Evolutionary conservation across 345 rosid genomes (phyloP).

Genomic region (Toxicodendron radicans): DNA sequence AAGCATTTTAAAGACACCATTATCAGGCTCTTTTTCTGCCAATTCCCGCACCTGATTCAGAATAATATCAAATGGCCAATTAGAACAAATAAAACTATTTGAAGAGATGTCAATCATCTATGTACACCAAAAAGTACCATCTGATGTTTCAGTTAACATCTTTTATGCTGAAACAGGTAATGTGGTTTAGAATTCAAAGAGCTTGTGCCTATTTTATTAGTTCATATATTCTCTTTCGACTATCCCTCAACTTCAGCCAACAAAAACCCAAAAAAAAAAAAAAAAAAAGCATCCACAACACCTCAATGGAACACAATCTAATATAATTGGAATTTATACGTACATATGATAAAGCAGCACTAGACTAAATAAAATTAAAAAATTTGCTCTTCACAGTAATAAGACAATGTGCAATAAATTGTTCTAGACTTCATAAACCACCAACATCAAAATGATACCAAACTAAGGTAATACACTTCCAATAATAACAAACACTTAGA

Average conservation of each 20-base stretch:
- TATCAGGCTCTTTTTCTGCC: slow-evolving; percentile 89
- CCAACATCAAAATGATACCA: background rate
- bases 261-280: background rate
- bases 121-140: background rate
- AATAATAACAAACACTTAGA: too few relatives aligned
- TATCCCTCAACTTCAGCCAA: background rate
- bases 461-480: too few relatives aligned
- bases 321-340: background rate
- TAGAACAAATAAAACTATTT: background rate
- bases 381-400: background rate
- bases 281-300: background rate
- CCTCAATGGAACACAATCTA: background rate
- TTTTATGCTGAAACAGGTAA: too few relatives aligned
- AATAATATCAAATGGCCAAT: slow-evolving; percentile 28
- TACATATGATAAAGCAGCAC: background rate
- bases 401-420: too few relatives aligned
- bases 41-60: slow-evolving; percentile 80
- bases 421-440: too few relatives aligned
- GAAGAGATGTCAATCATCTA: background rate
- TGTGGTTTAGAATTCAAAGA: too few relatives aligned
- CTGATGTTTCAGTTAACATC: background rate
- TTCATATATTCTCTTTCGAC: background rate
- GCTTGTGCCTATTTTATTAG: too few relatives aligned
- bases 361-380: background rate
- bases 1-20: slow-evolving; percentile 95